Base-by-base conservation (phyloP, 2,329 filamentous ascomycete genomes). In the Remersonia thermophila region DNA sequence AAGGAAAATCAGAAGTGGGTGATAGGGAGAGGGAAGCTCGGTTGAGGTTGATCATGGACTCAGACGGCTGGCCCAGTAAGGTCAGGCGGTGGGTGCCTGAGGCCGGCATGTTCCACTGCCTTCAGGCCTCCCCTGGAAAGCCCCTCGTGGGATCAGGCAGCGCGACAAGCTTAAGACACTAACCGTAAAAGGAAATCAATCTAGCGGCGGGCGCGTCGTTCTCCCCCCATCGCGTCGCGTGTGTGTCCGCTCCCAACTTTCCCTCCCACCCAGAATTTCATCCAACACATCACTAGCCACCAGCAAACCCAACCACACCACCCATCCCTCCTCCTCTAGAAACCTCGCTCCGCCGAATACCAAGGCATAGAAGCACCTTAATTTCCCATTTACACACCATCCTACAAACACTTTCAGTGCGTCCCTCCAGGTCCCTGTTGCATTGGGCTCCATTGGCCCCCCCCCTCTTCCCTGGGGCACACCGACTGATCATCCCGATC, bases 191-290 rank as follows among this genome's bases (percentile, higher is more conserved):
- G 37, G 45, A 20, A 47, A 47, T 43, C 47, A 45, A 48, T 50
- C 43, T 43, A 47, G 44, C 30, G 30, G 37, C 36, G 30, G 40
- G 36, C 47, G 47, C 47, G 47, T 49, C 44, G 40, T 39, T 38
- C 28, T 16, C 13, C 20, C n/a, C 14, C 30, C 39, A 39, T 37
- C 46, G 47, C 41, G 44, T 43, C 40, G 40, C 40, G 44, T 43
- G 37, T 32, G 39, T n/a, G 20, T 33, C 35, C 40, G 20, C 20
- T 9, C 20, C 20, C 33, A 35, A 38, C 34, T 43, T 37, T 38
- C 39, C 28, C 41, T 39, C 34, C 32, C 35, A 28, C 36, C 38
- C 33, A 35, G 15, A 44, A 44, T 37, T 34, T 35, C 40, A 43
- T 35, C 23, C 34, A 31, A 29, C 5, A 6, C 20, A 23, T 23